phyloP scores from a whole-genome alignment of 306 rosid genomes.

The Myrica gale region DNA sequence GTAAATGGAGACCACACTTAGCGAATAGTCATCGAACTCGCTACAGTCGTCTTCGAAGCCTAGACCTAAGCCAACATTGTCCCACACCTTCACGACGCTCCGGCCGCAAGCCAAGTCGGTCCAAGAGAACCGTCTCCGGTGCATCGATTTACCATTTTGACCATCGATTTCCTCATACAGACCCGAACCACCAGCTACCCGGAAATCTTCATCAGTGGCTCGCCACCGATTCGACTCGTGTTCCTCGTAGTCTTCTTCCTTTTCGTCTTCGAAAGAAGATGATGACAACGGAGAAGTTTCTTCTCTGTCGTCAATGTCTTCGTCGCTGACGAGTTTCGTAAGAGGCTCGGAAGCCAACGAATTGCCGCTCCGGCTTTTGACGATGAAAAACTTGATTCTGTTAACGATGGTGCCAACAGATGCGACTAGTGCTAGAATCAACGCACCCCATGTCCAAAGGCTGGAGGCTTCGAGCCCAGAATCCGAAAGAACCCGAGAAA shows the following conservation, averaged over 20 bases:
- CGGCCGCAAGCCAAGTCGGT: conserved; percentile 52
- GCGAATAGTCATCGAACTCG: neutral
- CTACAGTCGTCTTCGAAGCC: conserved; percentile 31
- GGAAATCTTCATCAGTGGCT: conserved; percentile 36
- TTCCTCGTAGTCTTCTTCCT: conserved; percentile 17
- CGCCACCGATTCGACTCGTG: conserved; percentile 15
- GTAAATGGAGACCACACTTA: conserved; percentile 33
- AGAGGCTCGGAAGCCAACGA: conserved; percentile 35
- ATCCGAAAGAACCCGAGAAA: conserved; percentile 35
- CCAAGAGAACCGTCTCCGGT: conserved; percentile 50
- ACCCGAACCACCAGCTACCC: conserved; percentile 38
- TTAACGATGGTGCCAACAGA: conserved; percentile 52
- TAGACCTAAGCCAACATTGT: conserved; percentile 49
- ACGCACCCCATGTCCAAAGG: conserved; percentile 60
- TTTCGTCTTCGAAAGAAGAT: conserved; percentile 28
- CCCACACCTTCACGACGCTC: conserved; percentile 87
- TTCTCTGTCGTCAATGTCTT: conserved; percentile 41
- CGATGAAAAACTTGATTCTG: conserved; percentile 42
- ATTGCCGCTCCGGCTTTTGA: conserved; percentile 19
- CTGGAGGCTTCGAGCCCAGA: conserved; percentile 29
- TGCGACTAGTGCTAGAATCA: conserved; percentile 59
- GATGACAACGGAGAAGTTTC: conserved; percentile 28
- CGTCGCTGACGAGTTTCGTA: conserved; percentile 11
- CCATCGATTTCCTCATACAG: conserved; percentile 22
- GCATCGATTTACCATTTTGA: conserved; percentile 10